These are phyloP conservation scores for Ascochyta pisi DNA, from an alignment of 2,329 filamentous ascomycete species.

Conservation along the genomic window DNA sequence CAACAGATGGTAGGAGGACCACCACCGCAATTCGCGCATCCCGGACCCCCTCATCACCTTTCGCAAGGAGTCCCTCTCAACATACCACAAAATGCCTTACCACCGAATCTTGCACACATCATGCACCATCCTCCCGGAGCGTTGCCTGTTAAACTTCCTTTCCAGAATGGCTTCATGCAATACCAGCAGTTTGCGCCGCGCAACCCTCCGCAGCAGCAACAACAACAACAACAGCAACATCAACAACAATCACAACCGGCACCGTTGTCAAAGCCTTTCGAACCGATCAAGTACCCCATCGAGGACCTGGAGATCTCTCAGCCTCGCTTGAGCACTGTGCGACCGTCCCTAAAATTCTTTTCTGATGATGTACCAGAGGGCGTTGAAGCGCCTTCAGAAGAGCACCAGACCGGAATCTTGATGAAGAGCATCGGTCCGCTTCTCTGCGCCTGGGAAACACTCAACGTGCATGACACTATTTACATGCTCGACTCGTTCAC, in stretches of 20 bases:
- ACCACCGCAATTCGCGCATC: slow-evolving; percentile 10
- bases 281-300: slow-evolving; percentile 89
- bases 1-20: slow-evolving; percentile 10
- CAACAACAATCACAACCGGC: slow-evolving; percentile 59
- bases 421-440: slow-evolving; percentile 87
- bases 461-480: slow-evolving; percentile 97
- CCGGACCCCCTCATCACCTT: slow-evolving; percentile 10
- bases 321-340: slow-evolving; percentile 65
- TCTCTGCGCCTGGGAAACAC: slow-evolving; percentile 92
- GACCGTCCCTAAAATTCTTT: slow-evolving; percentile 80
- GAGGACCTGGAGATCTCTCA: slow-evolving; percentile 87
- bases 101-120: slow-evolving; percentile 30
- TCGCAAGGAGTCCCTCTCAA: slow-evolving; percentile 13
- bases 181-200: slow-evolving; percentile 27
- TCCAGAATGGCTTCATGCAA: slow-evolving; percentile 20
- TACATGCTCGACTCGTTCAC: slow-evolving; percentile 96
- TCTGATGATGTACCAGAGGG: slow-evolving; percentile 64
- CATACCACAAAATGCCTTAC: slow-evolving; percentile 19
- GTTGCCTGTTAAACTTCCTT: slow-evolving; percentile 14
- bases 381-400: slow-evolving; percentile 44
- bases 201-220: slow-evolving; percentile 47
- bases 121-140: slow-evolving; percentile 18
- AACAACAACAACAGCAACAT: slow-evolving; percentile 52
- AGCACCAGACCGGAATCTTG: slow-evolving; percentile 63
- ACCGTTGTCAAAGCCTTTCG: slow-evolving; percentile 51